phyloP scores from a whole-genome alignment of 2,329 filamentous ascomycete species.

The Cytospora leucostoma region DNA sequence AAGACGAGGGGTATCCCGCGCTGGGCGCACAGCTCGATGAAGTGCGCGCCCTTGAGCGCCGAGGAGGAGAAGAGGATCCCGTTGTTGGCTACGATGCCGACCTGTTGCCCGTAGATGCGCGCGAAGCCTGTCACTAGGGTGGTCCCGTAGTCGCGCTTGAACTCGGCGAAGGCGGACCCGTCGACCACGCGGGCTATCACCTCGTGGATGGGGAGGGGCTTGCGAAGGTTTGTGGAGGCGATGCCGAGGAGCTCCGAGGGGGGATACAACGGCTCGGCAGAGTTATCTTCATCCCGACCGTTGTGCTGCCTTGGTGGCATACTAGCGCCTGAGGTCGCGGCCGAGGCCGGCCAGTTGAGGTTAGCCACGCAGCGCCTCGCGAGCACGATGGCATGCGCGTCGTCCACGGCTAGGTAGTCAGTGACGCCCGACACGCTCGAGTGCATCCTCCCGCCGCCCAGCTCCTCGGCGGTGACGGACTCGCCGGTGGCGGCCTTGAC shows the following conservation, averaged over 20 bases:
- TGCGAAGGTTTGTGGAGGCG: constrained; percentile 84
- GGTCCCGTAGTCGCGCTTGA: constrained; percentile 87
- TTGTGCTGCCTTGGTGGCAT: constrained; percentile 34
- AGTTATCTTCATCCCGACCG: constrained; percentile 44
- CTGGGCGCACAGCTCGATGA: constrained; percentile 91
- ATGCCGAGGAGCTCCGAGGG: constrained; percentile 82
- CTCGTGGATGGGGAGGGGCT: constrained; percentile 82
- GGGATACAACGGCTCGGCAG: constrained; percentile 75
- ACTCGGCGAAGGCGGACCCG: constrained; percentile 86
- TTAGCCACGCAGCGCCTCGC: constrained; percentile 83
- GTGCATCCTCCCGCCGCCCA: constrained; percentile 88
- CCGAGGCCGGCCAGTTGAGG: constrained; percentile 74
- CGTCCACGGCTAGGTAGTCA: constrained; percentile 92
- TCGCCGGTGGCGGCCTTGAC: constrained; percentile 97
- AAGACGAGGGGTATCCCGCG: constrained; percentile 89
- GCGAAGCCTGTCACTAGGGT: constrained; percentile 93
- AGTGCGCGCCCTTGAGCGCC: constrained; percentile 91
- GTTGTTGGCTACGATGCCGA: constrained; percentile 94
- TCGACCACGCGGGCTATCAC: constrained; percentile 93
- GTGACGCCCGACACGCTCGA: constrained; percentile 89
- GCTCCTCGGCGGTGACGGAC: constrained; percentile 83
- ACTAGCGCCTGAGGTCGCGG: constrained; percentile 34
- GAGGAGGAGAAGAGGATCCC: constrained; percentile 91
- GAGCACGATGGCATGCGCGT: constrained; percentile 86
- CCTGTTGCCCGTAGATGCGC: constrained; percentile 82